phyloP scores from a whole-genome alignment of 1,284 basidiomycete genomes.

The Trametes pubescens region DNA sequence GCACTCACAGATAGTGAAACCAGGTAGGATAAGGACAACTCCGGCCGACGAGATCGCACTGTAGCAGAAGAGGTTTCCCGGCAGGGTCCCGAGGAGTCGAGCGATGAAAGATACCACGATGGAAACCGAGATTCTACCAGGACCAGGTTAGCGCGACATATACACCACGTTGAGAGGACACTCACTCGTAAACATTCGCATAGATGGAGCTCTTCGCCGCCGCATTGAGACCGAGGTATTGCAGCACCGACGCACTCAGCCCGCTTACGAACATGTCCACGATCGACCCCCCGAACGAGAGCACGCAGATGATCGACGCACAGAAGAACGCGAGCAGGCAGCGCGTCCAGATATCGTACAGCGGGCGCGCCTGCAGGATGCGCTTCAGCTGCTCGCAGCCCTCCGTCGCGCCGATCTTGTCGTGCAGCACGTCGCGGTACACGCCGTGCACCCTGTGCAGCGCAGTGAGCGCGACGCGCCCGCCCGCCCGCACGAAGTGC shows the following conservation, averaged over 20 bases:
- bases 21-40: slow-evolving; percentile 81
- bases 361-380: slow-evolving; percentile 66
- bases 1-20: slow-evolving; percentile 75
- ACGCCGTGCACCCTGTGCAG: slow-evolving; percentile 78
- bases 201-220: slow-evolving; percentile 85
- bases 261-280: slow-evolving; percentile 86
- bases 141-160: slow-evolving; percentile 2
- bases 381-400: slow-evolving; percentile 68
- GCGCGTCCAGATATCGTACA: slow-evolving; percentile 68
- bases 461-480: slow-evolving; percentile 76
- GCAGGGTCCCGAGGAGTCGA: slow-evolving; percentile 74
- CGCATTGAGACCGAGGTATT: slow-evolving; percentile 79
- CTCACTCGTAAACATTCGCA: slow-evolving; percentile 90
- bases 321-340: slow-evolving; percentile 79
- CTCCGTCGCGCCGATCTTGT: slow-evolving; percentile 70
- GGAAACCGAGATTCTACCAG: slow-evolving; percentile 76
- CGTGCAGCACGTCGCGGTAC: slow-evolving; percentile 82
- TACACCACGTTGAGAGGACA: not conserved
- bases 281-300: slow-evolving; percentile 85
- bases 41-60: slow-evolving; percentile 85
- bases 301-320: slow-evolving; percentile 79
- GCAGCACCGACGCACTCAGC: slow-evolving; percentile 70
- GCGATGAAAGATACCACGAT: slow-evolving; percentile 86
- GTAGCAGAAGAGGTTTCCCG: slow-evolving; percentile 79
- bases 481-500: slow-evolving; percentile 80